A percentile compares a stretch with the other conserved stretches of the same genome.
phyloP scores from a whole-genome alignment of 2,329 filamentous ascomycete species.

The Xylaria sp. region DNA sequence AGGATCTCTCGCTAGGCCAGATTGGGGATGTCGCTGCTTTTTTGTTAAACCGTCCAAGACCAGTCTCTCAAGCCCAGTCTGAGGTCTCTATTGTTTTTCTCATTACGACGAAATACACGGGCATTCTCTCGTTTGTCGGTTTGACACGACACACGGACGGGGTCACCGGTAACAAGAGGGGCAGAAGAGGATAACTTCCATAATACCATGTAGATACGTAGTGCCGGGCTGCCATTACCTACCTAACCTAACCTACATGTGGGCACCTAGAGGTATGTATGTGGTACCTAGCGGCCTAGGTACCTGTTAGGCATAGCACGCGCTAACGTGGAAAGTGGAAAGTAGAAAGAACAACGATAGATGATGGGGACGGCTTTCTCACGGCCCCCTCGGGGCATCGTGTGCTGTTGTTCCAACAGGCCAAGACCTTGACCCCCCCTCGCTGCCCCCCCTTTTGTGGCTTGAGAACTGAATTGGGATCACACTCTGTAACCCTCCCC shows the following conservation, averaged over 20 bases:
- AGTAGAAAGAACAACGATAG: neutral
- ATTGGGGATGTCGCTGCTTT: conserved; percentile 22
- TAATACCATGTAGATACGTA: too few species aligned
- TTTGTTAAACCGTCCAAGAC: conserved; percentile 15
- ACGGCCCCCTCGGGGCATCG: conserved; percentile 23
- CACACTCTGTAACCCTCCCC: conserved; percentile 18
- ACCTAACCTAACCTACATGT: too few species aligned
- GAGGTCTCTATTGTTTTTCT: conserved; percentile 11
- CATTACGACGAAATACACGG: conserved; percentile 11
- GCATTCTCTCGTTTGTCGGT: conserved; percentile 4
- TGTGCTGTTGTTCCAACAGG: conserved; percentile 14
- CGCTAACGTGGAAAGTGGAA: conserved; percentile 24
- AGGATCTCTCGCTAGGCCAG: conserved; percentile 13
- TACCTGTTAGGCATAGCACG: conserved; percentile 26
- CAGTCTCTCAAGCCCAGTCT: too few species aligned
- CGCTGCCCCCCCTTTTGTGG: conserved; percentile 22
- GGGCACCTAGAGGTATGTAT: too few species aligned
- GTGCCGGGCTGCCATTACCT: too few species aligned
- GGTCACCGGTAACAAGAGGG: conserved; percentile 23
- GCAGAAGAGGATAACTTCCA: too few species aligned
- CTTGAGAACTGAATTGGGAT: conserved; percentile 18
- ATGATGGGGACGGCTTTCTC: conserved; percentile 22
- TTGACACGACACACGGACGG: conserved; percentile 25
- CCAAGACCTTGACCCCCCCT: conserved; percentile 10
- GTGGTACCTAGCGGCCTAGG: too few species aligned